These are phyloP conservation scores for Solanum chiquidenum DNA, from an alignment of 257 asterid species.

Conservation along the genomic window DNA sequence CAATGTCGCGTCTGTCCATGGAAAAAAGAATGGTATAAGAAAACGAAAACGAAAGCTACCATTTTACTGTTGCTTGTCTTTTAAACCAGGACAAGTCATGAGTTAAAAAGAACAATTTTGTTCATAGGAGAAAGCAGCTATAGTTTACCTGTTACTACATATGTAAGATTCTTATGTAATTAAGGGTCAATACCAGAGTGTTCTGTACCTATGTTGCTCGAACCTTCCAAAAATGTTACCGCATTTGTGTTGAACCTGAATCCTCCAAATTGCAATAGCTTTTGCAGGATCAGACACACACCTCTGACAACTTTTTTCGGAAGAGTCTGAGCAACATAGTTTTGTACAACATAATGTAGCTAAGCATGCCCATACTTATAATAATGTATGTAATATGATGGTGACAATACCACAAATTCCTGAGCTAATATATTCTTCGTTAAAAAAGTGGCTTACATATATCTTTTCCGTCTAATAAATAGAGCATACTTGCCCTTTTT, in stretches of 20 bases:
- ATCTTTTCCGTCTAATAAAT: too few species aligned
- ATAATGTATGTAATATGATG: not conserved
- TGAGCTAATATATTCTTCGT: not conserved
- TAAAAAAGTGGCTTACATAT: not conserved
- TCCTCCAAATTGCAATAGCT: not conserved
- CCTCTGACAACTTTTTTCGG: not conserved
- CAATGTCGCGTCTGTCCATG: not conserved
- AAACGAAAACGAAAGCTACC: slow-evolving; percentile 6
- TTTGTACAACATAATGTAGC: not conserved
- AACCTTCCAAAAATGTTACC: not conserved
- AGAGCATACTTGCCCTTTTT: not conserved
- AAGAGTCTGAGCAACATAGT: not conserved
- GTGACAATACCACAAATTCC: not conserved
- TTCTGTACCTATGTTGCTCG: not conserved
- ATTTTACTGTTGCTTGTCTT: slow-evolving; percentile 37
- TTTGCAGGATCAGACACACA: not conserved
- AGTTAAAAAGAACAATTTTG: not conserved
- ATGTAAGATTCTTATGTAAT: not conserved
- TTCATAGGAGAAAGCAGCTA: not conserved
- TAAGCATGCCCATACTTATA: not conserved
- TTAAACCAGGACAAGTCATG: slow-evolving; percentile 7
- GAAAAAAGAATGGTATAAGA: slow-evolving; percentile 10
- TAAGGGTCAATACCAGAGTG: not conserved
- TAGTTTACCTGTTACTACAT: not conserved
- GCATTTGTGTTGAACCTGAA: not conserved